Conservation (phyloP, 352 stramenopile species). For the Phytophthora chlamydospora region DNA sequence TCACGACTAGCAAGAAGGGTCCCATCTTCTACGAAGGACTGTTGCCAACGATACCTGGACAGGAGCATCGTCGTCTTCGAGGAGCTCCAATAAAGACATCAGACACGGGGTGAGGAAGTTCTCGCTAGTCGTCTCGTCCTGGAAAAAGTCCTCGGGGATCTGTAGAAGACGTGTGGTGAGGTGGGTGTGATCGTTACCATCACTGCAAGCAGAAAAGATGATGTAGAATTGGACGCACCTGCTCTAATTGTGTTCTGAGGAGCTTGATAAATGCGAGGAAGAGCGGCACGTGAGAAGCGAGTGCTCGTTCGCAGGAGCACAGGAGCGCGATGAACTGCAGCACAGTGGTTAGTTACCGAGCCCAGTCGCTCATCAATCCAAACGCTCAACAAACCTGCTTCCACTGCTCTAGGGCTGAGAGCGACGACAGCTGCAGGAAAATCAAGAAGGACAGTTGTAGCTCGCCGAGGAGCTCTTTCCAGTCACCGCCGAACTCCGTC, state of each 20-base stretch:
- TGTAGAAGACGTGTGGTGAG: slow-evolving; percentile 10
- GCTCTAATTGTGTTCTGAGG: slow-evolving; percentile 60
- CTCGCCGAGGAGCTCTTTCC: slow-evolving; percentile 90
- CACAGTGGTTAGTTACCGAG: slow-evolving; percentile 1
- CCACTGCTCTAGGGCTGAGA: slow-evolving; percentile 94
- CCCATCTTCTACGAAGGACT: neutral
- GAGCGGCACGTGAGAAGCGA: slow-evolving; percentile 45
- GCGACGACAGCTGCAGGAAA: slow-evolving; percentile 94
- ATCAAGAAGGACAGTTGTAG: slow-evolving; percentile 94
- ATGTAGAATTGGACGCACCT: slow-evolving; percentile 34
- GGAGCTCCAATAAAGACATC: slow-evolving; percentile 66
- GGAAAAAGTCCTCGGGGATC: slow-evolving; percentile 77
- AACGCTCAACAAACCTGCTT: slow-evolving; percentile 67
- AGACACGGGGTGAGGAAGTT: slow-evolving; percentile 75
- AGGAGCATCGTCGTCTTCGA: slow-evolving; percentile 49
- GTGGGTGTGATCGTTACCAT: no score
- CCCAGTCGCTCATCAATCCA: no score
- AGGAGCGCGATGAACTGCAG: slow-evolving; percentile 64
- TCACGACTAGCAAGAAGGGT: slow-evolving; percentile 1
- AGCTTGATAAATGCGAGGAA: slow-evolving; percentile 67
- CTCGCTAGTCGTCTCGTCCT: slow-evolving; percentile 59
- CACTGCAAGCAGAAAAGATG: neutral
- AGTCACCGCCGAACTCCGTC: slow-evolving; percentile 47
- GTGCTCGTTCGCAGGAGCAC: slow-evolving; percentile 63
- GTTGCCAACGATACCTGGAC: slow-evolving; percentile 31